Conservation (phyloP, 148 eudicot genomes). For the Salicornia ramosissima region DNA sequence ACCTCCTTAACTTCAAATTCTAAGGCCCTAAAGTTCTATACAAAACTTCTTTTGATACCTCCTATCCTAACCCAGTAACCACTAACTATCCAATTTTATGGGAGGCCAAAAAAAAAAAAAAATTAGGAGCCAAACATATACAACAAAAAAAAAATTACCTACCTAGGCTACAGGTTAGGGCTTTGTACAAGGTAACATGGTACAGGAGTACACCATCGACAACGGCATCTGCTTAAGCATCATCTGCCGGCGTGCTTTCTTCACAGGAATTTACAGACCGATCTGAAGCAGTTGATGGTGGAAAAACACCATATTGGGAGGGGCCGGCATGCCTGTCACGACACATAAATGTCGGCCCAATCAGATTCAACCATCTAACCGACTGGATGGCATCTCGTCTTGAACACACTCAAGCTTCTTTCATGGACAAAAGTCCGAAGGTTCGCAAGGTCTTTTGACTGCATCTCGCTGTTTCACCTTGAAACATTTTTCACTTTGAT, state of each 20-base stretch:
- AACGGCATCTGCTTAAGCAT: constrained; percentile 15
- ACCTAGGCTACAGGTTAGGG: constrained; percentile 35
- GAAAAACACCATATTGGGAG: not conserved
- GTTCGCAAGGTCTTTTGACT: constrained; percentile 18
- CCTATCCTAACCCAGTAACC: constrained; percentile 23
- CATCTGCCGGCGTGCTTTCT: constrained; percentile 12
- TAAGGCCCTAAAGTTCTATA: constrained; percentile 30
- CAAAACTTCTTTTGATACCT: constrained; percentile 27
- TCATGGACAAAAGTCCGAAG: constrained; percentile 14
- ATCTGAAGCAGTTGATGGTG: not conserved
- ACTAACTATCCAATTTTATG: constrained; percentile 11
- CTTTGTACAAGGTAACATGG: constrained; percentile 35
- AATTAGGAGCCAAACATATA: constrained; percentile 22
- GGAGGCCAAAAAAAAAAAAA: not conserved
- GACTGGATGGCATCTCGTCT: constrained; percentile 13
- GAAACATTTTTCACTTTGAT: not conserved
- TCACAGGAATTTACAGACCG: constrained; percentile 20
- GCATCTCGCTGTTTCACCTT: constrained; percentile 13
- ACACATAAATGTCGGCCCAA: constrained; percentile 9
- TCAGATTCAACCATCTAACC: constrained; percentile 13
- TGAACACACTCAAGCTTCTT: constrained; percentile 22
- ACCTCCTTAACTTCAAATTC: constrained; percentile 18
- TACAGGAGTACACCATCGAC: constrained; percentile 18
- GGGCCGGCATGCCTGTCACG: constrained; percentile 3
- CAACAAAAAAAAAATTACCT: constrained; percentile 26